Base-by-base conservation (phyloP, 2,329 filamentous ascomycete species). In the Cladosporium halotolerans region DNA sequence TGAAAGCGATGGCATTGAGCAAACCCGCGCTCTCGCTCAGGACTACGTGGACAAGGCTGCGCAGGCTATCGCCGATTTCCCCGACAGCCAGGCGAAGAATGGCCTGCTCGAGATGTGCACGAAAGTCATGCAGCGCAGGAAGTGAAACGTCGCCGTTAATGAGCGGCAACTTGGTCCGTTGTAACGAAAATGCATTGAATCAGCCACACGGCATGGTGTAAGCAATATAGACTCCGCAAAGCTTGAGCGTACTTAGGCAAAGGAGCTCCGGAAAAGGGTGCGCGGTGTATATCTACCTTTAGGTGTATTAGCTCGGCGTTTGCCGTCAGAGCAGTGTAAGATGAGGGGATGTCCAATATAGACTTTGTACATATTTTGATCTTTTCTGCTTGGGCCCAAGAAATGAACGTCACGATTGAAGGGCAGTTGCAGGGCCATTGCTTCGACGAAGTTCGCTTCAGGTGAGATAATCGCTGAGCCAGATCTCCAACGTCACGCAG, bases 31-130 rank as follows among this genome's bases (percentile, higher is more conserved):
- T 7, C 77, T 99, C 31, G 93, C 93, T 1, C 86, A 95, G 68
- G 88, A 95, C 63, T 99, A 96, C 69, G 85, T 87, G 38, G 86
- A 93, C 66, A 88, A 88, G 66, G 93, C 93, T 28, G 87, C 95
- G 56, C 79, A 83, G 4, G 88, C 91, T n/a, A 88, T 99, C 64
- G 79, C 80, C 58, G 74, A 76, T 43, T 96, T 99, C 71, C 93
- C 93, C 6, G 85, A 91, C n/a, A 92, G 90, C 68, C 92, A 97
- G 60, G 93, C 93, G 55, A 97, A 96, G 75, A 81, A 86, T 31
- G 92, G 92, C 0, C 76, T 99, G 39, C 76, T 96, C 43, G 89
- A 96, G 66, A 96, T 97, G 89, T 95, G 90, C 61, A 81, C 85
- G 63, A 96, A 96, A 76, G 90, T 91, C 13, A 82, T 96, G 76